Base-by-base conservation (phyloP, 495 filamentous ascomycete species). In the Penicillium odoratum region DNA sequence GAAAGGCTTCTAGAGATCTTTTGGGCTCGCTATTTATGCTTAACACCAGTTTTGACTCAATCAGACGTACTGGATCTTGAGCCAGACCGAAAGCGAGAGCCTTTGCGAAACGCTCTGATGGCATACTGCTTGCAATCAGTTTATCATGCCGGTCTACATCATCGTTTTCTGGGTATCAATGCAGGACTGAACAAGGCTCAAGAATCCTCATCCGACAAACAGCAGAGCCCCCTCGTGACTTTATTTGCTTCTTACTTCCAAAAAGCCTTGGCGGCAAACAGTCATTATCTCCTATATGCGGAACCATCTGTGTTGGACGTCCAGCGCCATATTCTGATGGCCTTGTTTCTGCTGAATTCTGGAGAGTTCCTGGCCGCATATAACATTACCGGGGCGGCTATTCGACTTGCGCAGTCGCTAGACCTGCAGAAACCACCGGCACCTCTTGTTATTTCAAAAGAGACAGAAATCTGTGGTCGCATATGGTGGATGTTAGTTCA, bases 401-500 rank as follows among this genome's bases (percentile, higher is more conserved):
- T 69, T 8, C 61, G 70, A n/a, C 65, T 68, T 28, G 61, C 69
- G 26, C 70, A 71, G 46, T 63, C 65, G 0, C 60, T 73, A 4
- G 62, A 70, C 48, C 42, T 57, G 8, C 53, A 48, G 25, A 46
- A 58, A 18, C 38, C 59, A 16, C 31, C 4, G 4, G 13, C 46
- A 15, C 11, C 26, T 16, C 28, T 1, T 7, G 4, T 31, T 29
- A 16, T 0, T 30, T 28, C 11, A 7, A 26, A 33, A 54, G 31
- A 31, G 40, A 48, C 21, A 6, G 38, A 25, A 25, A 46, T 36
- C 15, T 2, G 15, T 26, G 51, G 52, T 8, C 62, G 60, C 6
- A 44, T 72, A 15, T 74, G 69, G 71, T 72, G 71, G 71, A 70
- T 65, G 0, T 54, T 74, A 8, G 34, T 67, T 51, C 69, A 67